These are phyloP conservation scores for Solanum chiquidenum DNA, from an alignment of 257 asterid species.

Conservation along the genomic window DNA sequence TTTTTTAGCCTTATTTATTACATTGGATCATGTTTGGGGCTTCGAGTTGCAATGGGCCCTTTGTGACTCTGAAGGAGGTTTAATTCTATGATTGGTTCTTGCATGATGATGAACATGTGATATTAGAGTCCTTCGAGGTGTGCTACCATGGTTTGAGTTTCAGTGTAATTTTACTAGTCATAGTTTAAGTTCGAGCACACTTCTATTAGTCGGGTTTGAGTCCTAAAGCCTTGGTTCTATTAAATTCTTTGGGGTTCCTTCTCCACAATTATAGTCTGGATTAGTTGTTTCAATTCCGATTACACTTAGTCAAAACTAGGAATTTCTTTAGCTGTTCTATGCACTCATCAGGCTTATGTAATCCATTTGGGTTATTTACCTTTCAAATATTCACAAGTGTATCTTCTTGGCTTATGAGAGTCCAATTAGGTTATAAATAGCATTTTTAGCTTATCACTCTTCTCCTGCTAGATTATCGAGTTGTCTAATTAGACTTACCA, in stretches of 20 bases:
- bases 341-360: not conserved
- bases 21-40: not conserved
- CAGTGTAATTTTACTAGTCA: not conserved
- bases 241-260: not conserved
- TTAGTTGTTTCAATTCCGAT: not conserved
- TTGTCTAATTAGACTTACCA: not conserved
- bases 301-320: not conserved
- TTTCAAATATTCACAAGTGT: not conserved
- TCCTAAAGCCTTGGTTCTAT: not conserved
- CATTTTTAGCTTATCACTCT: not conserved
- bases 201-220: not conserved
- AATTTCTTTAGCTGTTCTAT: not conserved
- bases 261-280: not conserved
- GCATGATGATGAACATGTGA: not conserved
- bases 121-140: not conserved
- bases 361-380: not conserved
- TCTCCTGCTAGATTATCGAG: not conserved
- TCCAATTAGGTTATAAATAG: not conserved
- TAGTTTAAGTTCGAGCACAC: not conserved
- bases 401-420: not conserved
- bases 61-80: not conserved
- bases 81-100: not conserved
- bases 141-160: not conserved
- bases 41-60: not conserved
- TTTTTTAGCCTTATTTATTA: not conserved